Evolutionary conservation across 2,329 filamentous ascomycete genomes (phyloP).

Genomic region (Hansfordia pulvinata): DNA sequence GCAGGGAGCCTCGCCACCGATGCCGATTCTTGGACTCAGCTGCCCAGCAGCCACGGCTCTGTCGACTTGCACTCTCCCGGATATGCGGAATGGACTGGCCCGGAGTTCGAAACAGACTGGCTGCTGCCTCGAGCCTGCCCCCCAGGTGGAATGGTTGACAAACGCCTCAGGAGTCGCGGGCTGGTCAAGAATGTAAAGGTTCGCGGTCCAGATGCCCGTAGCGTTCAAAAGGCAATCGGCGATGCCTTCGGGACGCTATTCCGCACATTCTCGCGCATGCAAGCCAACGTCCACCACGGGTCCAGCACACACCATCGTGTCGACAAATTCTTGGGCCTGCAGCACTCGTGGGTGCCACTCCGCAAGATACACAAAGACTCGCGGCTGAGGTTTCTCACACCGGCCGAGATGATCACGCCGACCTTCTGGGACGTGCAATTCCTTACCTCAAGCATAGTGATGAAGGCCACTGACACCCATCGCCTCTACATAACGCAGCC

Average conservation of each 20-base stretch:
- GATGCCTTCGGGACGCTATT: conserved; percentile 47
- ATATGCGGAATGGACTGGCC: conserved; percentile 30
- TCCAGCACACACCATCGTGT: conserved; percentile 19
- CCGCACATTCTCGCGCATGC: conserved; percentile 25
- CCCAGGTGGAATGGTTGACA: conserved; percentile 47
- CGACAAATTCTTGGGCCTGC: conserved; percentile 43
- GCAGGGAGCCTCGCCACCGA: conserved; percentile 9
- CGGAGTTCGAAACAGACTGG: conserved; percentile 40
- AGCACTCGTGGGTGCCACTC: conserved; percentile 59
- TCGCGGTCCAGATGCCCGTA: conserved; percentile 48
- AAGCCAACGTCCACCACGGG: conserved; percentile 15
- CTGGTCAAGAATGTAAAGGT: conserved; percentile 52
- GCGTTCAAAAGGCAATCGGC: conserved; percentile 50
- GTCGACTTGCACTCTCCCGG: conserved; percentile 33
- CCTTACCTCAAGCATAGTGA: conserved; percentile 55
- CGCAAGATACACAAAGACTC: conserved; percentile 65
- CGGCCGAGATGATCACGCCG: conserved; percentile 60
- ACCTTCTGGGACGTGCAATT: conserved; percentile 60
- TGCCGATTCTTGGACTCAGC: conserved; percentile 40
- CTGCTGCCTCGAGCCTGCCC: conserved; percentile 56
- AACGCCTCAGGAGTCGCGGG: conserved; percentile 62
- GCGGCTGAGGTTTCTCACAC: conserved; percentile 55
- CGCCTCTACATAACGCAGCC: conserved; percentile 65
- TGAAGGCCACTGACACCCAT: conserved; percentile 51
- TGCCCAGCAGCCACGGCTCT: conserved; percentile 30